Percentiles rank a stretch among this genome's conserved stretches.
Evolutionary conservation across 495 filamentous ascomycete species (phyloP).

Genomic region (Baudoinia panamericana): DNA sequence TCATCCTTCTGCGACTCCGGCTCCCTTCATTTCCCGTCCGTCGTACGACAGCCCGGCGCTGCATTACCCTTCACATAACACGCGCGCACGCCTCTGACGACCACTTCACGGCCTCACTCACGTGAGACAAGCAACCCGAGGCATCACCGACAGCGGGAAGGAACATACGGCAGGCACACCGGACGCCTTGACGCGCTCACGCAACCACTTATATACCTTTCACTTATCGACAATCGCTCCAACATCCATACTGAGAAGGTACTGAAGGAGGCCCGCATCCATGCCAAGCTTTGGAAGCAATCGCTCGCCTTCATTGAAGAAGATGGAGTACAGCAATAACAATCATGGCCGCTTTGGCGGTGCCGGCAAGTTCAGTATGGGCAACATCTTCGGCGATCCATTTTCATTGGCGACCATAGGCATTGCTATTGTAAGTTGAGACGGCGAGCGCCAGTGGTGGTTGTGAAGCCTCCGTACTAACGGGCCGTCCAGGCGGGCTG

Average conservation of each 20-base stretch:
- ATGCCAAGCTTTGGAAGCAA: slow-evolving; percentile 66
- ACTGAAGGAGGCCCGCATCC: no score
- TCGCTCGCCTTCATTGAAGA: slow-evolving; percentile 60
- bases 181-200: no score
- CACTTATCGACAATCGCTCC: slow-evolving; percentile 1
- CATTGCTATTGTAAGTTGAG: slow-evolving; percentile 65
- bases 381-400: slow-evolving; percentile 88
- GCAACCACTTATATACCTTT: no score
- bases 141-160: no score
- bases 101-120: no score
- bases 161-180: no score
- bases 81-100: no score
- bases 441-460: not conserved
- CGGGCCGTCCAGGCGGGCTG: slow-evolving; percentile 93
- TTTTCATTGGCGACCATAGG: slow-evolving; percentile 91
- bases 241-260: slow-evolving; percentile 14
- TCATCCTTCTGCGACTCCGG: no score
- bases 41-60: no score
- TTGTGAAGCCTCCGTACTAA: slow-evolving; percentile 5
- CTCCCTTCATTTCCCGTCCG: no score
- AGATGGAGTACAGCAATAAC: slow-evolving; percentile 53
- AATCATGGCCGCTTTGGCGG: slow-evolving; percentile 36
- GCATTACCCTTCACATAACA: no score
- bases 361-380: slow-evolving; percentile 50
- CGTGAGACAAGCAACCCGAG: no score